Evolutionary conservation across 805 yeast genomes (phyloP), one percentile per base, ranked within the genome.

Genomic region (Suhomyces vadensis): DNA sequence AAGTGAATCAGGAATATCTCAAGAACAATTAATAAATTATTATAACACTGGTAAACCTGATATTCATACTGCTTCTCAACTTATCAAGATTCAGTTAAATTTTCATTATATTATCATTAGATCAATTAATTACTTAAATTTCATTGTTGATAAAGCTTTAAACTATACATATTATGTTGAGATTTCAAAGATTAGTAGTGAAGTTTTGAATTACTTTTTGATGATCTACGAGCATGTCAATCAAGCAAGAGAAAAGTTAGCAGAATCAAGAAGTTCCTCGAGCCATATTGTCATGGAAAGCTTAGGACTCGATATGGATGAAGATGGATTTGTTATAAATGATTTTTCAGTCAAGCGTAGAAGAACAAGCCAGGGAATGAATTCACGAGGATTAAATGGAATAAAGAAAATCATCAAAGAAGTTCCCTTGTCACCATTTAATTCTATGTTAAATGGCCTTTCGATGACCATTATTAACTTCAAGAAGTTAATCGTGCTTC

Each of bases 321-420:
- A 71, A 37, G 76, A 71, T 49, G 77, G 77, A 19, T 69, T 69
- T 52, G 70, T 71, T 5, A 69, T 71, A 11, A 71, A 71, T 47
- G 75, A 71, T 54, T 71, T 70, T 48, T 64, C 69, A 6, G 73
- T 64, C 3, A 70, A 69, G 50, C 53, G 73, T 41, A 57, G 68
- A 38, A 60, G 57, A 44, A 38, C 49, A 6, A 49, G 51, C 36
- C 41, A 38, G 11, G 20, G 35, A 22, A 6, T n/a, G 5, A 35
- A 43, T 17, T 35, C 44, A n/a, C n/a, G 31, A 3, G 33, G 42
- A 24, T 26, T 43, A 7, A 39, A 35, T 3, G 40, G 37, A 19
- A 41, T 46, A 6, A 57, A 54, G 37, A 42, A 50, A n/a, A 46
- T 49, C 10, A 50, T 55, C 10, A 60, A 56, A 26, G 60, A 60